Conservation (phyloP, 1,284 basidiomycete genomes). For the Bondarzewia mesenterica region DNA sequence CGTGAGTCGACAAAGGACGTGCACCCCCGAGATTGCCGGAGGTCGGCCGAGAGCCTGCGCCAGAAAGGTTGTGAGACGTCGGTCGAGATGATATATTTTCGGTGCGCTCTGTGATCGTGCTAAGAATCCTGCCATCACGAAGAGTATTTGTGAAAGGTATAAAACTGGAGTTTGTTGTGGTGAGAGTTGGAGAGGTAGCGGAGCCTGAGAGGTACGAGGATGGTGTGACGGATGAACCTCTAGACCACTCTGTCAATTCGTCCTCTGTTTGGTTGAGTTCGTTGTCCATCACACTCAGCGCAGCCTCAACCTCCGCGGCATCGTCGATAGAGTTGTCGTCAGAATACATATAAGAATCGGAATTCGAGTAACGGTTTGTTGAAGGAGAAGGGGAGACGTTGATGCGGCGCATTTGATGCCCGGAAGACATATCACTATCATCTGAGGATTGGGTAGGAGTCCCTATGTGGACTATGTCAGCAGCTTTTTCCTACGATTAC, state of each 20-base stretch:
- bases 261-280: slow-evolving; percentile 57
- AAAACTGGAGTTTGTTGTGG: slow-evolving; percentile 13
- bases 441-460: slow-evolving; percentile 3
- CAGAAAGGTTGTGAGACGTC: slow-evolving; percentile 13
- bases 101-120: slow-evolving; percentile 33
- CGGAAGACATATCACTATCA: slow-evolving; percentile 30
- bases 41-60: slow-evolving; percentile 10
- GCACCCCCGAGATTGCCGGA: slow-evolving; percentile 20
- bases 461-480: slow-evolving; percentile 8
- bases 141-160: slow-evolving; percentile 17
- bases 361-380: slow-evolving; percentile 19
- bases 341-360: slow-evolving; percentile 27
- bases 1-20: slow-evolving; percentile 16
- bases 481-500: not conserved
- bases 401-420: slow-evolving; percentile 31
- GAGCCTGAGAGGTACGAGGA: slow-evolving; percentile 15
- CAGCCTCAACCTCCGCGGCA: slow-evolving; percentile 54
- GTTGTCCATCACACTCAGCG: slow-evolving; percentile 54
- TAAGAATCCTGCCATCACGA: slow-evolving; percentile 19
- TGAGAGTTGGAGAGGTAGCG: slow-evolving; percentile 13
- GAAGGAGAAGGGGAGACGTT: slow-evolving; percentile 30
- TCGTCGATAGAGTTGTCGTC: slow-evolving; percentile 40
- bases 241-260: slow-evolving; percentile 50
- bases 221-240: slow-evolving; percentile 17
- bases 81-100: slow-evolving; percentile 28